Evolutionary conservation across 106 monocot genomes (phyloP).

Genomic region (Phalaenopsis equestris): DNA sequence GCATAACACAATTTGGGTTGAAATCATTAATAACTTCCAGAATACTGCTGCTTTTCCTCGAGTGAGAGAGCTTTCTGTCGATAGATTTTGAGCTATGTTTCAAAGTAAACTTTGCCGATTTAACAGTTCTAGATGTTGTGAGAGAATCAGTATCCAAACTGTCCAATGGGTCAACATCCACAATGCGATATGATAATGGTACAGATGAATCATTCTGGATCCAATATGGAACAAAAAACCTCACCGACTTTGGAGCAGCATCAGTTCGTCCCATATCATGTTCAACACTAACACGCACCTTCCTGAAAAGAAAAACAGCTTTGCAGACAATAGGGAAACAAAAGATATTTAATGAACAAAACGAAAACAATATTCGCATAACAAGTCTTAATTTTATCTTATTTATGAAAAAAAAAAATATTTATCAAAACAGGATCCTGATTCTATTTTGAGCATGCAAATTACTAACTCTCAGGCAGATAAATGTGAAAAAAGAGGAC

Average conservation of each 20-base stretch:
- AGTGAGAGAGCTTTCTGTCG: slow-evolving; percentile 30
- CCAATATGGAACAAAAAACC: slow-evolving; percentile 95
- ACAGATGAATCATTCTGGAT: slow-evolving; percentile 69
- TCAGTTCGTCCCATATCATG: slow-evolving; percentile 71
- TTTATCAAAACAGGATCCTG: too few relatives aligned
- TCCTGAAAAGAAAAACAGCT: slow-evolving; percentile 34
- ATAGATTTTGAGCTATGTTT: slow-evolving; percentile 59
- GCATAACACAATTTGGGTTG: slow-evolving; percentile 52
- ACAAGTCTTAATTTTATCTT: background rate
- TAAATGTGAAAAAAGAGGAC: too few relatives aligned
- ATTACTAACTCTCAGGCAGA: too few relatives aligned
- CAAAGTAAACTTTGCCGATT: slow-evolving; percentile 73
- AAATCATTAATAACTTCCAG: slow-evolving; percentile 66
- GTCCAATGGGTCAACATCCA: slow-evolving; percentile 68
- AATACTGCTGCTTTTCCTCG: slow-evolving; percentile 47
- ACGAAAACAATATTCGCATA: background rate
- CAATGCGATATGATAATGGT: slow-evolving; percentile 57
- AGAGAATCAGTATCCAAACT: slow-evolving; percentile 52
- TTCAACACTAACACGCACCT: slow-evolving; percentile 87
- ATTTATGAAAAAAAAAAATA: background rate
- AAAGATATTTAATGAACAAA: background rate
- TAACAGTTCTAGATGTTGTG: slow-evolving; percentile 43
- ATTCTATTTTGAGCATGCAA: too few relatives aligned
- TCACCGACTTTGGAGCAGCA: slow-evolving; percentile 77
- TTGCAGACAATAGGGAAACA: background rate